Base-by-base conservation (phyloP, 768 basidiomycete genomes). In the Lepiota venenata region DNA sequence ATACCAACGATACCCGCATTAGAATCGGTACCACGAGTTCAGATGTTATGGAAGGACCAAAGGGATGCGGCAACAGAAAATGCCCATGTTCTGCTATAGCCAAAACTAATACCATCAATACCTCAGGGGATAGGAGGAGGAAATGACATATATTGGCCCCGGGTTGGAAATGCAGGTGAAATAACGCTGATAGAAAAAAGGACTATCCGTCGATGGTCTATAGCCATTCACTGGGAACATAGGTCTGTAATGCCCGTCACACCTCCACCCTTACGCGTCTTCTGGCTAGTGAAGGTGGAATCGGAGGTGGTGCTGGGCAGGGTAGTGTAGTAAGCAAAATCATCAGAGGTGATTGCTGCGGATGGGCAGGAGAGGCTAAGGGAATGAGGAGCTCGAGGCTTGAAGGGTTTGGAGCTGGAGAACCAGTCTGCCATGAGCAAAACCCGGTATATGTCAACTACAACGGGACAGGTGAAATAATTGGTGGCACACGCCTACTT, bases 31-130 rank as follows among this genome's bases (percentile, higher is more conserved):
- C 64, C 56, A 35, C 77, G 73, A 1, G 74, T 73, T 11, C 71
- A 64, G 18, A 75, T 70, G 54, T 78, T 79, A 71, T 73, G 78
- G 47, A 84, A 56, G 4, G 83, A 83, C n/a, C 83, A 70, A 52
- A 84, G 74, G 62, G 84, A 71, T 0, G 79, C 82, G 20, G 83
- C 81, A 4, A 78, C 76, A 22, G 82, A 82, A 63, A 84, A 84
- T 25, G 80, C 78, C 62, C 74, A 78, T 49, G 83, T 70, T 29
- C 82, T 83, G 36, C 82, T 82, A 57, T 52, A 51, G 15, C 32
- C 32, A 8, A 32, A 32, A 32, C 9, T 32, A 39, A 40, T 5
- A 16, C 4, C 25, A 25, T 25, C 25, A 25, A 29, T n/a, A 22
- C 4, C 39, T 56, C 4, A 51, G 43, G 25, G 22, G 5, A 20